Base-by-base conservation (phyloP, 139 green algal species). In the Tetradesmus obliquus region DNA sequence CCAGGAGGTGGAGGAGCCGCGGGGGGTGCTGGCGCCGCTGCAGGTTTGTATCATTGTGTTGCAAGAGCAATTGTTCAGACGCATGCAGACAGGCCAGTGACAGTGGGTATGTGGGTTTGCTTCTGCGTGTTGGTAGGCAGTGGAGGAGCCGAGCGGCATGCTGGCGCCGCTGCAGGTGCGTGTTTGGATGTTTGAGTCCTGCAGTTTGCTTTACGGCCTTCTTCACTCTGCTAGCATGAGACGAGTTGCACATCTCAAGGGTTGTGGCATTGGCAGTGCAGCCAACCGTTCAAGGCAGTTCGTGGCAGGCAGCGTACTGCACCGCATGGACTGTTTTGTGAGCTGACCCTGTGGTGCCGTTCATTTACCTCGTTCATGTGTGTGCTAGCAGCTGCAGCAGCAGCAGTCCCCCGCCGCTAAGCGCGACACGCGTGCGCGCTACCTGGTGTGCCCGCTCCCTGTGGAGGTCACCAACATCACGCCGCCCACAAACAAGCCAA, bases 391-490 rank as follows among this genome's bases (percentile, higher is more conserved):
- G 55, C 20, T 79, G 84, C 60, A 79, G 24, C 82, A n/a, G 55
- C 72, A 69, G 69, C 86, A 82, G 74, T 10, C 57, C 57, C 85
- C 55, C 20, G 9, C 13, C 5, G 20, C 20, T 13, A 86, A 91
- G 55, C 55, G 88, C 2, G 79, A 92, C 0, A 88, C 55, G 3
- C 93, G 94, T 24, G 94, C 94, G 6, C 91, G 84, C 17, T 98
- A 98, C 86, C 91, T 94, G 19, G 92, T 98, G 8, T 89, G 84
- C 6, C 55, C 94, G 79, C 91, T 98, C 55, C 96, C 96, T 55
- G 83, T 95, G 1, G 5, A 90, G 0, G 53, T 98, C 17, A 88
- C 94, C 15, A 76, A 19, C 76, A 45, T 89, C 17, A 91, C 91
- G 55, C 93, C 95, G 3, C 90, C 91, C 1, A 82, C 93, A 5